Conservation (phyloP, 2,329 filamentous ascomycete genomes). For the Colletotrichum destructivum region DNA sequence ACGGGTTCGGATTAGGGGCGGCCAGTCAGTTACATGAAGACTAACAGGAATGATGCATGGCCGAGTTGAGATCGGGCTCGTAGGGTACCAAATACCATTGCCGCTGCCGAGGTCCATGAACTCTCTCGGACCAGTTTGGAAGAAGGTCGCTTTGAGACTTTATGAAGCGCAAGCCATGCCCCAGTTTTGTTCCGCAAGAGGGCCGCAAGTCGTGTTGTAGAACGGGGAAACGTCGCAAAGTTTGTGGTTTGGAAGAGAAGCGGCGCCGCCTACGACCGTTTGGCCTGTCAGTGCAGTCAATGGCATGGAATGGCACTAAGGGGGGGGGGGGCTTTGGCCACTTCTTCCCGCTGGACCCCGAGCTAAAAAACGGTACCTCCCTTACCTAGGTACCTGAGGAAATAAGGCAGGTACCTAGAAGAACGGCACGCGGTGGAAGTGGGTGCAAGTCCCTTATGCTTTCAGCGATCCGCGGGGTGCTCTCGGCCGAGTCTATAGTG, state of each 20-base stretch:
- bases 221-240: not conserved
- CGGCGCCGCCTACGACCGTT: not conserved
- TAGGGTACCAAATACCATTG: not conserved
- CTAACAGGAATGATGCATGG: not conserved
- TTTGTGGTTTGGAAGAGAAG: not conserved
- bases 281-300: slow-evolving; percentile 1
- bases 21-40: not conserved
- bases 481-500: slow-evolving; percentile 38
- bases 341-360: not conserved
- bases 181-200: not conserved
- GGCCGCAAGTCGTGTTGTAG: not conserved
- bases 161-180: not conserved
- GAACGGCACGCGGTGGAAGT: no score
- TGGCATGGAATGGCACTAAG: not conserved
- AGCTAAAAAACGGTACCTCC: not conserved
- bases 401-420: no score
- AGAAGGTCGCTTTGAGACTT: slow-evolving; percentile 34
- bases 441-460: not conserved
- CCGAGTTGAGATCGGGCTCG: slow-evolving; percentile 3
- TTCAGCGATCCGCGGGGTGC: slow-evolving; percentile 22
- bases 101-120: slow-evolving; percentile 17
- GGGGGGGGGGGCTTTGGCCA: slow-evolving; percentile 11
- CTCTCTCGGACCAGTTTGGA: not conserved
- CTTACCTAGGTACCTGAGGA: not conserved
- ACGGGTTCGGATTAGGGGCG: not conserved